Conservation (phyloP, 495 filamentous ascomycete genomes). For the Talaromyces wortmannii region DNA sequence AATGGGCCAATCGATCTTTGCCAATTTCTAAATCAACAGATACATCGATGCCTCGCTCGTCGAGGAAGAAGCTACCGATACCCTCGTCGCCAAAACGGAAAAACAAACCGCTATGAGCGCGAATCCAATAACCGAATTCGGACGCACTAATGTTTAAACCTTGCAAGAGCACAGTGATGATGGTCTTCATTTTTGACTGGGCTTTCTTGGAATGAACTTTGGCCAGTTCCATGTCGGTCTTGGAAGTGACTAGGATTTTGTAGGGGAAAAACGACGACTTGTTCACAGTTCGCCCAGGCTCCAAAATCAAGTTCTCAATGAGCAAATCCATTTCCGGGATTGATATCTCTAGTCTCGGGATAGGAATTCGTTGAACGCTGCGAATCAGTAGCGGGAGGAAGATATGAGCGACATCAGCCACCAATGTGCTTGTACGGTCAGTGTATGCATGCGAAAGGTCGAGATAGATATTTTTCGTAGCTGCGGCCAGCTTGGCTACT, state of each 20-base stretch:
- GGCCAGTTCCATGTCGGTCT: slow-evolving; percentile 77
- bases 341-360: slow-evolving; percentile 78
- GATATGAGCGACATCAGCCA: slow-evolving; percentile 67
- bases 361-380: slow-evolving; percentile 76
- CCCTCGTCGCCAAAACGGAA: slow-evolving; percentile 71
- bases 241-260: slow-evolving; percentile 70
- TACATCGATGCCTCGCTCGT: slow-evolving; percentile 81
- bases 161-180: slow-evolving; percentile 68
- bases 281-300: slow-evolving; percentile 81
- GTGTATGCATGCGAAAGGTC: slow-evolving; percentile 56
- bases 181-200: slow-evolving; percentile 54
- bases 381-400: slow-evolving; percentile 74
- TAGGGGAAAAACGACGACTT: slow-evolving; percentile 85
- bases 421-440: slow-evolving; percentile 57
- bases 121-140: slow-evolving; percentile 77
- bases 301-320: slow-evolving; percentile 83
- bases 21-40: slow-evolving; percentile 76
- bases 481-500: slow-evolving; percentile 58
- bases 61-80: slow-evolving; percentile 76
- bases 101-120: slow-evolving; percentile 59
- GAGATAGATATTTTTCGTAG: slow-evolving; percentile 54
- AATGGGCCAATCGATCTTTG: slow-evolving; percentile 65
- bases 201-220: slow-evolving; percentile 69
- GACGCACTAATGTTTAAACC: slow-evolving; percentile 76
- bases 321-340: slow-evolving; percentile 79